phyloP scores from a whole-genome alignment of 768 basidiomycete species.

The Glaciozyma martinii region DNA sequence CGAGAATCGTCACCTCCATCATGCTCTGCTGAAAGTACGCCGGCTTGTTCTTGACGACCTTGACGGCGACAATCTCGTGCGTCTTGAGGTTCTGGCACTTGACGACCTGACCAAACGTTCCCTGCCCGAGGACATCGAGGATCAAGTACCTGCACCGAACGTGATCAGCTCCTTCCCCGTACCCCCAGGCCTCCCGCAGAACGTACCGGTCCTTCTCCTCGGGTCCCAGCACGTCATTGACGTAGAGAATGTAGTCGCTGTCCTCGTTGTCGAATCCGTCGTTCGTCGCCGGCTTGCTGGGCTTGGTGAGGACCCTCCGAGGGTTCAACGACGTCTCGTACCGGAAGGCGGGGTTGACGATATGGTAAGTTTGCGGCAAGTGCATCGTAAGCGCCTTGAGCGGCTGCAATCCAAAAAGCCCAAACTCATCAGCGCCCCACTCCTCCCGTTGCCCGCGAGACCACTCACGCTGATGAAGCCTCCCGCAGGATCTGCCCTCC shows the following conservation, averaged over 20 bases:
- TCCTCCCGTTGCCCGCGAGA: neutral
- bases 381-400: conserved; percentile 68
- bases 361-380: conserved; percentile 80
- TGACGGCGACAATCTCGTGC: conserved; percentile 96
- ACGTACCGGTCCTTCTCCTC: conserved; percentile 92
- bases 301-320: conserved; percentile 91
- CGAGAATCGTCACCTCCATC: conserved; percentile 99
- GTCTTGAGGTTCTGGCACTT: conserved; percentile 99
- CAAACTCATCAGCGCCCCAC: conserved; percentile 15
- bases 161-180: neutral
- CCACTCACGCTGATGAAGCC: conserved; percentile 67
- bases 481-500: conserved; percentile 62
- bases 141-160: conserved; percentile 72
- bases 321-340: conserved; percentile 95
- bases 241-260: conserved; percentile 97
- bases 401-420: conserved; percentile 41
- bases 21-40: conserved; percentile 99
- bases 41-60: conserved; percentile 99
- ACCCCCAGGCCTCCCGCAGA: neutral
- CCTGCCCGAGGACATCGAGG: conserved; percentile 94
- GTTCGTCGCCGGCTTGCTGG: conserved; percentile 88
- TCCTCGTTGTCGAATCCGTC: conserved; percentile 98
- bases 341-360: conserved; percentile 88
- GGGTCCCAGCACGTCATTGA: conserved; percentile 91
- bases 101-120: conserved; percentile 98